Evolutionary conservation across 2,329 filamentous ascomycete genomes (phyloP), one percentile per base, ranked within the genome.

Genomic region (Exophiala sp.): DNA sequence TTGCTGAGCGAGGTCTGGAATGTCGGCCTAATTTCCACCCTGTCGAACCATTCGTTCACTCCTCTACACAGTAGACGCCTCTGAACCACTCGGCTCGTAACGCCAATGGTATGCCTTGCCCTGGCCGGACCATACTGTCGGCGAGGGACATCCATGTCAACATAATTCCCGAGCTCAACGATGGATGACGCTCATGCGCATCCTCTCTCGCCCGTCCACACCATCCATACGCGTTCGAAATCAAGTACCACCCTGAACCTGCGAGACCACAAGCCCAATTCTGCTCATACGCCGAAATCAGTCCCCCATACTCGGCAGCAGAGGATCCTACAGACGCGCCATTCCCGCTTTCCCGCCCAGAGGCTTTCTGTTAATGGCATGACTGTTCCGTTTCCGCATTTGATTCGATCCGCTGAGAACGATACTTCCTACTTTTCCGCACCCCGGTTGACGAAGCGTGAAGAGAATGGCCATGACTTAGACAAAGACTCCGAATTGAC

Each of bases 301-400:
- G 48, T 40, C 27, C 54, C 54, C 35, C 54, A 57, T 32, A 52
- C 42, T 23, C 53, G 52, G 22, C 58, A 61, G 42, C 55, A 58
- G 47, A 44, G 56, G 14, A 43, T 59, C 3, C 34, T 61, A 24
- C 53, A 56, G 18, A 53, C 50, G 38, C 58, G 58, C 21, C 53
- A 61, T 53, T 53, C 57, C 8, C 48, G 54, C 18, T 59, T 61
- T 44, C 51, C 57, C 10, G 58, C 53, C 3, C 58, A 58, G 41
- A 54, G 48, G 14, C 43, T 58, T 11, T 59, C 55, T n/a, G 46
- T 58, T 19, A 55, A 56, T 21, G 46, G 51, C 42, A 53, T 61
- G 45, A 57, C 45, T 41, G 45, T 42, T 21, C 50, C 52, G 18
- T 55, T 58, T 39, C 48, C 55, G 19, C 46, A 50, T 21, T 34